These are phyloP conservation scores for Mrakia gelida DNA, from an alignment of 768 basidiomycete genomes.

Conservation along the genomic window DNA sequence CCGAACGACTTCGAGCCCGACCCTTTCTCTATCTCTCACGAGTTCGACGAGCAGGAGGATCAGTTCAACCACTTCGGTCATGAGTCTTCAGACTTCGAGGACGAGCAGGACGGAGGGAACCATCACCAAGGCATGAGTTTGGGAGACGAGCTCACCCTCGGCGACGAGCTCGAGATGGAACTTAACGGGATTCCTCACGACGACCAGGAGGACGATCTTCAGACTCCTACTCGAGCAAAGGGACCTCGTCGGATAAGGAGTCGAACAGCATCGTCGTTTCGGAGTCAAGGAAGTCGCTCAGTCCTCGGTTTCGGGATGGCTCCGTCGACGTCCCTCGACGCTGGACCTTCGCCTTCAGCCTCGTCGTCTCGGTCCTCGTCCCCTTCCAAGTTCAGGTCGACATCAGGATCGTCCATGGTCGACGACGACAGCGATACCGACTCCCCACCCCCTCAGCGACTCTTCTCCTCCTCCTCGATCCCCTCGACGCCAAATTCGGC, in stretches of 20 bases:
- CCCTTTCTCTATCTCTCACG: background rate
- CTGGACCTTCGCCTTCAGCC: background rate
- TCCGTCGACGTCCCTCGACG: background rate
- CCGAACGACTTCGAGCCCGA: conserved; percentile 3
- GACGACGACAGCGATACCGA: conserved; percentile 8
- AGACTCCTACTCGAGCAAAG: background rate
- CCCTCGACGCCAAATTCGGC: background rate
- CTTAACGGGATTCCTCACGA: background rate
- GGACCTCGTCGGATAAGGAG: background rate
- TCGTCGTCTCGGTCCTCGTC: background rate
- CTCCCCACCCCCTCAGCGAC: conserved; percentile 11
- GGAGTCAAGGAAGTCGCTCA: background rate
- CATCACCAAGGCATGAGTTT: background rate
- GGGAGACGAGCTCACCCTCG: background rate
- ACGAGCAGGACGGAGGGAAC: background rate
- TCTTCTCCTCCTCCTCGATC: background rate
- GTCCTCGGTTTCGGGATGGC: background rate
- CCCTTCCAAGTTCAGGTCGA: background rate
- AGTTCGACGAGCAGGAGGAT: conserved; percentile 5
- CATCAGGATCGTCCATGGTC: background rate
- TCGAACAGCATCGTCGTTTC: background rate
- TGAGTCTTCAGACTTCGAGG: background rate
- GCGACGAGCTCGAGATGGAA: background rate
- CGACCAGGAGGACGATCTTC: background rate
- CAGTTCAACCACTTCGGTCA: background rate